Evolutionary conservation across 805 yeast species (phyloP).

Genomic region (Wickerhamomyces mucosus): DNA sequence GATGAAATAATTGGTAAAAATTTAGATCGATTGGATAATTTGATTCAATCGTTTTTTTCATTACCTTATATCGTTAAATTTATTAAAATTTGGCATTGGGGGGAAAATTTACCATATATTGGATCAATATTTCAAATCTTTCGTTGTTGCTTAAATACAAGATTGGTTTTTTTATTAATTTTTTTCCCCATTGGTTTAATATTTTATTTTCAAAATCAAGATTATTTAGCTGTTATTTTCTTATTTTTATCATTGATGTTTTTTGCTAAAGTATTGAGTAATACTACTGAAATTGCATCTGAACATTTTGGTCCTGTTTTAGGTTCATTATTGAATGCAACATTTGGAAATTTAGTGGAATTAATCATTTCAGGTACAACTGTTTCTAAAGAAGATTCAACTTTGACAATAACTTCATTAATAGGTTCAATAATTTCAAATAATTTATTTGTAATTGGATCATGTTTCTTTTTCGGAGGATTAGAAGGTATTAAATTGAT

Average conservation of each 20-base stretch:
- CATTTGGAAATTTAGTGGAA: slow-evolving; percentile 43
- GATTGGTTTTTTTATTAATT: slow-evolving; percentile 12
- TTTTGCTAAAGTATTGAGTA: slow-evolving; percentile 17
- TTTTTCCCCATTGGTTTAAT: slow-evolving; percentile 17
- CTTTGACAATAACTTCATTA: slow-evolving; percentile 41
- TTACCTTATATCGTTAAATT: slow-evolving; percentile 4
- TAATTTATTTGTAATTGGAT: slow-evolving; percentile 27
- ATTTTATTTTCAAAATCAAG: slow-evolving; percentile 6
- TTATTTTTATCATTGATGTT: slow-evolving; percentile 15
- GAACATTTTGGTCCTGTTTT: slow-evolving; percentile 28
- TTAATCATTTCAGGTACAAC: slow-evolving; percentile 41
- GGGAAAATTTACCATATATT: slow-evolving; percentile 9
- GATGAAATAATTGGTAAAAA: slow-evolving; percentile 11
- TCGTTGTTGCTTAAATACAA: slow-evolving; percentile 11
- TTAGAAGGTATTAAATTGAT: slow-evolving; percentile 9
- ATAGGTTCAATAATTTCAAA: slow-evolving; percentile 38
- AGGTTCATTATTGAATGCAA: slow-evolving; percentile 40
- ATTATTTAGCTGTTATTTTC: slow-evolving; percentile 15
- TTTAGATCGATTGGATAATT: slow-evolving; percentile 8
- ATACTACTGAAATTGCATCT: slow-evolving; percentile 15
- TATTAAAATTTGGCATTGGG: slow-evolving; percentile 3
- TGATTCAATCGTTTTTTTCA: slow-evolving; percentile 10
- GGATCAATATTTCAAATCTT: slow-evolving; percentile 12
- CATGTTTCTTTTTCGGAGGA: slow-evolving; percentile 17
- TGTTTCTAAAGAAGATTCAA: slow-evolving; percentile 35